Conservation (phyloP, 495 filamentous ascomycete genomes). For the Durotheca rogersii region DNA sequence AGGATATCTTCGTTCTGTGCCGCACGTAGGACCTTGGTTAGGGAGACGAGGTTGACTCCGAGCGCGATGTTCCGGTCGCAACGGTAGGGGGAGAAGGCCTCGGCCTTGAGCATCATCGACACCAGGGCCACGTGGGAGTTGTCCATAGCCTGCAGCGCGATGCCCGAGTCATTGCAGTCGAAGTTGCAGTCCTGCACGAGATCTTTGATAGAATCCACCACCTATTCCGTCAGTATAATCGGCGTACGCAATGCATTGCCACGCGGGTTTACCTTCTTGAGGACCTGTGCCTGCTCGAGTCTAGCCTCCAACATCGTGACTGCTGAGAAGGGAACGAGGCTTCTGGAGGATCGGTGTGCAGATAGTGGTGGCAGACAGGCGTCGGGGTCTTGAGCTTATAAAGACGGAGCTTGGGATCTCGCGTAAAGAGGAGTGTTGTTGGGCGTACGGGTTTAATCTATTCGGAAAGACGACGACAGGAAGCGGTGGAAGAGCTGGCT, state of each 20-base stretch:
- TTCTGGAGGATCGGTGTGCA: not conserved
- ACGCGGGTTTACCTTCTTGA: conserved; percentile 79
- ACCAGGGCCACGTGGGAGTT: conserved; percentile 99
- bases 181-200: conserved; percentile 99
- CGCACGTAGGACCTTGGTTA: conserved; percentile 95
- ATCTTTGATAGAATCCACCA: conserved; percentile 98
- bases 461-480: not conserved
- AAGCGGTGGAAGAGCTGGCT: not conserved
- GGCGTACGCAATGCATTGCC: not conserved
- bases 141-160: conserved; percentile 99
- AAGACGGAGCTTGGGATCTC: too few relatives aligned
- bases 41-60: conserved; percentile 91
- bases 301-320: conserved; percentile 86
- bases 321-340: not conserved
- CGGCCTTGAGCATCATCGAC: conserved; percentile 96
- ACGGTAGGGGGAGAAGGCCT: conserved; percentile 93
- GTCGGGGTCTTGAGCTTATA: too few relatives aligned
- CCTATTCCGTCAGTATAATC: conserved; percentile 51
- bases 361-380: too few relatives aligned
- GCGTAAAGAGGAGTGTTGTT: not conserved
- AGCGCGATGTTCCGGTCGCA: conserved; percentile 99
- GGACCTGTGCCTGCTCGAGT: conserved; percentile 86
- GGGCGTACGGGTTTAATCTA: conserved; percentile 7
- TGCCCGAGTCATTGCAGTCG: conserved; percentile 99
- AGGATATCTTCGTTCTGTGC: conserved; percentile 94